These are phyloP conservation scores for Dentipellis sp. DNA, from an alignment of 768 basidiomycete species.

Conservation along the genomic window DNA sequence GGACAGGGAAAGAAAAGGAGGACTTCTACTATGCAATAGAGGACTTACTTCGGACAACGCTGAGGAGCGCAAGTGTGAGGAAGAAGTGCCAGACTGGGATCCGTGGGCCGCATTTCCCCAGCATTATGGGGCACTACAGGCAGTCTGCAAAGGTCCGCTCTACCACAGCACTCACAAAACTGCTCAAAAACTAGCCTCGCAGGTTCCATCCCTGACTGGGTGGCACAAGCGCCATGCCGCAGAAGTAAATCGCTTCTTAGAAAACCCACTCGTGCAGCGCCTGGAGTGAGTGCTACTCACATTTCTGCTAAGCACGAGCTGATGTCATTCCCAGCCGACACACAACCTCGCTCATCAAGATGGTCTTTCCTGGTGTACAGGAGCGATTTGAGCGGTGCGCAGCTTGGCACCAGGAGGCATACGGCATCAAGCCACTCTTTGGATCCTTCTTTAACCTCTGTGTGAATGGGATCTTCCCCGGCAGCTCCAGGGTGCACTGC, in stretches of 20 bases:
- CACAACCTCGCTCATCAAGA: neutral
- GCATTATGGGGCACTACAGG: slow-evolving; percentile 3
- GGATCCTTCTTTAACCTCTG: slow-evolving; percentile 1
- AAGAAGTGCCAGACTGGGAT: slow-evolving; percentile 7
- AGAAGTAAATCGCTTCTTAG: neutral
- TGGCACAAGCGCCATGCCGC: neutral
- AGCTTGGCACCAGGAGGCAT: neutral
- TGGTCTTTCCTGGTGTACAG: neutral
- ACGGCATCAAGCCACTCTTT: neutral
- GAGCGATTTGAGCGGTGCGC: neutral
- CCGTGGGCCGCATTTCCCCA: slow-evolving; percentile 22
- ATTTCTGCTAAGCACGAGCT: neutral
- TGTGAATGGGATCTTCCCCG: neutral
- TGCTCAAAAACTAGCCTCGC: neutral
- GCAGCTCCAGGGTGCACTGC: neutral
- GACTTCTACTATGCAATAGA: neutral
- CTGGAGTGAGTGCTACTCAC: neutral
- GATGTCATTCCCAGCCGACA: neutral
- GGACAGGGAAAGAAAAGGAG: neutral
- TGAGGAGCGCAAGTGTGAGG: neutral
- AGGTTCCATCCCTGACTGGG: neutral
- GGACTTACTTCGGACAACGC: neutral
- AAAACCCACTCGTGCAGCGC: neutral
- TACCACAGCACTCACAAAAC: slow-evolving; percentile 33
- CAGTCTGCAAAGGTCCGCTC: slow-evolving; percentile 23